phyloP scores from a whole-genome alignment of 163 green algal genomes.

The Scenedesmus sp. region DNA sequence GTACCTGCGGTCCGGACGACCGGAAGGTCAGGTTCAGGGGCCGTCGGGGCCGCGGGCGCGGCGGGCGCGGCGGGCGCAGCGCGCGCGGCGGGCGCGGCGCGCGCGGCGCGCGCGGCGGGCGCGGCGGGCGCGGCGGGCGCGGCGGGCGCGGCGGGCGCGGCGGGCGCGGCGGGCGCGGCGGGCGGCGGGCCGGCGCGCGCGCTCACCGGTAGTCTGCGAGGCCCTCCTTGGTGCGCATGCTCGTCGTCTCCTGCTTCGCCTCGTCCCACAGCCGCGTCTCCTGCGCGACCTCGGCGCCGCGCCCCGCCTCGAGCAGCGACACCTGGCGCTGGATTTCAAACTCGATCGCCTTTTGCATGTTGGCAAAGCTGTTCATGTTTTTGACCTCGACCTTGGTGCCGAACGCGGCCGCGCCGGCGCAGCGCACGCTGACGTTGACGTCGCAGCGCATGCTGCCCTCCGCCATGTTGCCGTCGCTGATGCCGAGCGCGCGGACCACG shows the following conservation, averaged over 20 bases:
- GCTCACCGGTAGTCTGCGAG: constrained; percentile 90
- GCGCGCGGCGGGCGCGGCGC: no score
- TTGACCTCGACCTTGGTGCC: constrained; percentile 99
- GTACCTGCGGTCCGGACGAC: constrained; percentile 63
- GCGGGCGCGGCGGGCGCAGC: no score
- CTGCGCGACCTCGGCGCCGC: constrained; percentile 80
- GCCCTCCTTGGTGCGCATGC: constrained; percentile 95
- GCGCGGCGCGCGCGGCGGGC: no score
- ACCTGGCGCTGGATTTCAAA: constrained; percentile 86
- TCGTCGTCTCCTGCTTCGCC: constrained; percentile 73
- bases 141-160: no score
- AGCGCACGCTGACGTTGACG: constrained; percentile 91
- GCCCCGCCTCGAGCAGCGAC: constrained; percentile 69
- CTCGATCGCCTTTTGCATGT: constrained; percentile 83
- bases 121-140: no score
- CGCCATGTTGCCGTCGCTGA: constrained; percentile 93
- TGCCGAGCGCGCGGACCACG: constrained; percentile 88
- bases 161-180: no score
- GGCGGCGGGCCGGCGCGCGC: no score
- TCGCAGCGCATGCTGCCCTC: constrained; percentile 94
- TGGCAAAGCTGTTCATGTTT: constrained; percentile 99
- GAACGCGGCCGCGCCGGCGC: constrained; percentile 65
- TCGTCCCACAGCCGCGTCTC: constrained; percentile 98
- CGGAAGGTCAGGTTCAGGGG: no score
- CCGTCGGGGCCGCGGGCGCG: no score